A percentile compares a stretch with the other conserved stretches of the same genome.
These are phyloP conservation scores for Ophiosphaerella korrae DNA, from an alignment of 2,329 filamentous ascomycete species.

Conservation along the genomic window DNA sequence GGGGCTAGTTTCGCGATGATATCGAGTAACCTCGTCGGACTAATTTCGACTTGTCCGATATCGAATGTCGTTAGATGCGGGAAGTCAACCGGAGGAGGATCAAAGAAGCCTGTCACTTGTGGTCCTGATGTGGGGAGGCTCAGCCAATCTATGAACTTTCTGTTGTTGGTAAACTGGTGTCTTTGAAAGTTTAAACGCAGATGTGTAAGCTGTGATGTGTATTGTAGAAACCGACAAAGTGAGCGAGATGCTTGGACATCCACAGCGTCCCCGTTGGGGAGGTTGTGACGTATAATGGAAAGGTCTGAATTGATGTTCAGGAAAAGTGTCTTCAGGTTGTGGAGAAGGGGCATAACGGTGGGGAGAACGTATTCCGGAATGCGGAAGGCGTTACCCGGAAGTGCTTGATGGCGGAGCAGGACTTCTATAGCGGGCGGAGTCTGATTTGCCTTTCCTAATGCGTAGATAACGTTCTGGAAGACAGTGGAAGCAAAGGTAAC, in stretches of 20 bases:
- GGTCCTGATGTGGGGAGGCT: slow-evolving; percentile 14
- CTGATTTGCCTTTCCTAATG: slow-evolving; percentile 38
- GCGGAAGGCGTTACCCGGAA: slow-evolving; percentile 50
- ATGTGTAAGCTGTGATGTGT: slow-evolving; percentile 53
- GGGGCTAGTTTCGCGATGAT: slow-evolving; percentile 49
- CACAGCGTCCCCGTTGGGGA: slow-evolving; percentile 11
- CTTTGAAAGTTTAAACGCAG: slow-evolving; percentile 59
- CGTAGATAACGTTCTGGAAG: slow-evolving; percentile 26
- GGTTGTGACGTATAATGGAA: slow-evolving; percentile 10
- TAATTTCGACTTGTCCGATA: slow-evolving; percentile 24
- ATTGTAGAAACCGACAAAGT: slow-evolving; percentile 48
- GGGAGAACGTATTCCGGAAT: slow-evolving; percentile 50
- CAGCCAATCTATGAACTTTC: slow-evolving; percentile 47
- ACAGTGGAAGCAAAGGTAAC: slow-evolving; percentile 5
- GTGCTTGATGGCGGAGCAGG: slow-evolving; percentile 49
- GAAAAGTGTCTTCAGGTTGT: slow-evolving; percentile 54
- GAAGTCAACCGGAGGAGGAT: slow-evolving; percentile 17
- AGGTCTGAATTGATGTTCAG: slow-evolving; percentile 38
- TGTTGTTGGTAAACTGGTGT: slow-evolving; percentile 16
- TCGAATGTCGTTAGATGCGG: slow-evolving; percentile 25
- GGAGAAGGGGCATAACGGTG: slow-evolving; percentile 50
- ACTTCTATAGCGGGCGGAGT: slow-evolving; percentile 55
- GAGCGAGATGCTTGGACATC: slow-evolving; percentile 18
- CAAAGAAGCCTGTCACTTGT: background rate
- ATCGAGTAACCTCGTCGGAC: slow-evolving; percentile 10